Evolutionary conservation across 2,329 filamentous ascomycete species (phyloP), one percentile per base, ranked within the genome.

Genomic region (Rutstroemia sp.): DNA sequence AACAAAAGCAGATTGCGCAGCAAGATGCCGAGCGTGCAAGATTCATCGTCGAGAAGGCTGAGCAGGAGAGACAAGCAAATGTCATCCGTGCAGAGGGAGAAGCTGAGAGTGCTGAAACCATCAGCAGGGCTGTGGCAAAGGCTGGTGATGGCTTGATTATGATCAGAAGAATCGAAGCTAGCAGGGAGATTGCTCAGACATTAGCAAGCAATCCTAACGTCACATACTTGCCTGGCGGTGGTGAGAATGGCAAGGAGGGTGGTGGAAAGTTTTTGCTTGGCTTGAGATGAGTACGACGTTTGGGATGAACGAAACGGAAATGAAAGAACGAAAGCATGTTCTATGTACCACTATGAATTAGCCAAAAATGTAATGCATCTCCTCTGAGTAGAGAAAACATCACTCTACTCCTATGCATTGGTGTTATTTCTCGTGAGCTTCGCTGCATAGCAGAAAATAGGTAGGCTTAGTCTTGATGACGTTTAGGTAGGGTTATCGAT

Each of bases 1-100:
- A 99, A 78, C 94, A 99, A 83, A 99, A 99, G 85, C 94, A 99
- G 80, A 99, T 99, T 73, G 94, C 94, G 56, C 94, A 99, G 78
- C 94, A 99, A 76, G 94, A 99, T 71, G 94, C 94, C 62, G 94
- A 99, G 81, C 84, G 94, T 63, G 94, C 94, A 49, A 84, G 94
- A 64, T 99, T 99, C 79, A 95, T 99, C 66, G 94, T 99, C 72
- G 94, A 99, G 82, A 90, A 90, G 73, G 94, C 94, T 59, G 94
- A 99, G 82, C 94, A 99, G 79, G 94, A 99, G 78, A 83, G 94
- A 68, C 94, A 99, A 77, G 94, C 94, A 66, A 97, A 94, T 76
- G 94, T 99, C 69, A 99, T 99, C 74, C 84, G 94, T 56, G 94
- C 94, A 52, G 94, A 99, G 81, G 94, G 94, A 71, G 94, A 99